Evolutionary conservation across 2,329 filamentous ascomycete species (phyloP).

Genomic region (Xylariaceae sp.): DNA sequence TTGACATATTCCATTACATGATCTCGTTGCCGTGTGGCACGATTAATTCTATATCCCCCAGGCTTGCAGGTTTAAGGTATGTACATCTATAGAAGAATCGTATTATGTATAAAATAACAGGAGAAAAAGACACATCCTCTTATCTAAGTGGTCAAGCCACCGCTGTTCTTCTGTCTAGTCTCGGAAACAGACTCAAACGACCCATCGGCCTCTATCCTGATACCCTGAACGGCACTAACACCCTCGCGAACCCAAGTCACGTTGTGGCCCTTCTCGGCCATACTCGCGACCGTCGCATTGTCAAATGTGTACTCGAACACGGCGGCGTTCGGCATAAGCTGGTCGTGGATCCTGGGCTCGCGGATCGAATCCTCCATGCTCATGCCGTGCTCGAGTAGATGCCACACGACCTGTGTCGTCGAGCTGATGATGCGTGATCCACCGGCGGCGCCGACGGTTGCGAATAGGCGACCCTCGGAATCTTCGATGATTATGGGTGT

Average conservation of each 20-base stretch:
- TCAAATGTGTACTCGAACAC: constrained; percentile 67
- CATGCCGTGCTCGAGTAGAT: constrained; percentile 63
- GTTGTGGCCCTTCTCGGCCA: constrained; percentile 65
- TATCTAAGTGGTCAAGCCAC: constrained; percentile 49
- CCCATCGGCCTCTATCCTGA: constrained; percentile 60
- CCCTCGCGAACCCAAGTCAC: constrained; percentile 64
- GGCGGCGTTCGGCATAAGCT: constrained; percentile 68
- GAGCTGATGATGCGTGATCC: constrained; percentile 80
- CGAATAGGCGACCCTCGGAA: constrained; percentile 51
- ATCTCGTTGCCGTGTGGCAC: too few species aligned
- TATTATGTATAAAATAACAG: too few species aligned
- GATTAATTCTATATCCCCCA: too few species aligned
- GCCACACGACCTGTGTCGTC: constrained; percentile 69
- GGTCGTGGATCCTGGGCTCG: constrained; percentile 72
- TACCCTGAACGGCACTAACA: constrained; percentile 66
- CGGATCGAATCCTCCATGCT: constrained; percentile 59
- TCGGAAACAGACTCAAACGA: constrained; percentile 76
- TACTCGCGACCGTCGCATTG: constrained; percentile 57
- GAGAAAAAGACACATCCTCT: background rate
- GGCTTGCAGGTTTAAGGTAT: too few species aligned
- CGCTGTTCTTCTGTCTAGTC: constrained; percentile 68
- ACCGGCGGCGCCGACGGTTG: constrained; percentile 71
- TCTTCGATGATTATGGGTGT: constrained; percentile 71
- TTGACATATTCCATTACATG: too few species aligned
- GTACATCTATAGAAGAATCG: too few species aligned